Conservation (phyloP, 108 stramenopile species). For the Pseudonitzschia multiseries region DNA sequence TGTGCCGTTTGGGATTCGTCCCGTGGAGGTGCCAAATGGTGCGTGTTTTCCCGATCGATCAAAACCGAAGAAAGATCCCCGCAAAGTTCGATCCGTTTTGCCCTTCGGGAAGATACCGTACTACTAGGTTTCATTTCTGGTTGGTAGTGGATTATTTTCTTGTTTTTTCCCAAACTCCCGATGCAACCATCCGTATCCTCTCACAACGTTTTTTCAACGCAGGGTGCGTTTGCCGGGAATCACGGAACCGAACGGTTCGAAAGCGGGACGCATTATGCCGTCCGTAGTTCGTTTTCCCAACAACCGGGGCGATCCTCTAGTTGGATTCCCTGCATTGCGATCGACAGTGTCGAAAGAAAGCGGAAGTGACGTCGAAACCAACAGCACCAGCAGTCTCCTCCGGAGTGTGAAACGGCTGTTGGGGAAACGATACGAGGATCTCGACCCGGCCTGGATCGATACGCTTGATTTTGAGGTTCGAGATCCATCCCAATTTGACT, state of each 20-base stretch:
- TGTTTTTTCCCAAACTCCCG: no score
- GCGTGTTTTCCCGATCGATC: conserved; percentile 1
- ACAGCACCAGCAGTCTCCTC: not conserved
- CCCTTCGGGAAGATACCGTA: no score
- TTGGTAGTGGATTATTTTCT: no score
- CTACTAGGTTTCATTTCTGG: no score
- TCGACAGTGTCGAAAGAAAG: not conserved
- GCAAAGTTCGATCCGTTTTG: not conserved
- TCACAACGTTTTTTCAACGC: not conserved
- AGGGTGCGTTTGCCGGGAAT: conserved; percentile 11
- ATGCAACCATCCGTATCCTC: conserved; percentile 13
- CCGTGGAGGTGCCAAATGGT: conserved; percentile 63
- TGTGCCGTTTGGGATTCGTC: conserved; percentile 76
- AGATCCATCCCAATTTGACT: conserved; percentile 21
- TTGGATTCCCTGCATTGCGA: conserved; percentile 29
- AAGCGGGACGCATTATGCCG: conserved; percentile 34
- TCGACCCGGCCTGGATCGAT: conserved; percentile 54
- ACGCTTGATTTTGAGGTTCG: conserved; percentile 43
- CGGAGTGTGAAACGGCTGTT: conserved; percentile 66
- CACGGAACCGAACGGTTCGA: conserved; percentile 13
- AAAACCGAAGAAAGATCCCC: no score
- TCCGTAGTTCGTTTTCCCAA: conserved; percentile 36
- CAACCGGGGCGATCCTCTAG: not conserved
- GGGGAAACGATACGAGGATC: conserved; percentile 46
- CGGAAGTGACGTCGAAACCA: not conserved